These are phyloP conservation scores for Scleromitrula shiraiana DNA, from an alignment of 2,329 filamentous ascomycete genomes.

Conservation along the genomic window DNA sequence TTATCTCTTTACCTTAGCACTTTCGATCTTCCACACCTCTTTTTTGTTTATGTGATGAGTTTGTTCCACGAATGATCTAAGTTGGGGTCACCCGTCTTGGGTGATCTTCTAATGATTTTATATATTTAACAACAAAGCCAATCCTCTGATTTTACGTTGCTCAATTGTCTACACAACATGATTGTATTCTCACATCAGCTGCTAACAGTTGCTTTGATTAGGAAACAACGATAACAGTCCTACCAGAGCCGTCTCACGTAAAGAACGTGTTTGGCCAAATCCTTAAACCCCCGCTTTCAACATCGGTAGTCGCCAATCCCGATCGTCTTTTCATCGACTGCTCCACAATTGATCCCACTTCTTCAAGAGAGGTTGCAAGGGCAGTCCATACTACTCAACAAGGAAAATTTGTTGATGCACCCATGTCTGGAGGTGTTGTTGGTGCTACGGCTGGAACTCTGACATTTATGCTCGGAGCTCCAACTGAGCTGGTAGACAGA, in stretches of 20 bases:
- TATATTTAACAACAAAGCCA: constrained; percentile 25
- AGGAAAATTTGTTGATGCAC: constrained; percentile 83
- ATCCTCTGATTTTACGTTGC: constrained; percentile 24
- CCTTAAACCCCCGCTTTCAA: constrained; percentile 49
- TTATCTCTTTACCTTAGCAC: constrained; percentile 3
- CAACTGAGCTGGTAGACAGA: constrained; percentile 50
- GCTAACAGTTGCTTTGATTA: constrained; percentile 32
- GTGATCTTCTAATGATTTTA: constrained; percentile 25
- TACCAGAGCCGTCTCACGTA: constrained; percentile 85
- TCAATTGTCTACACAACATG: background rate
- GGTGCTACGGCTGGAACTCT: constrained; percentile 80
- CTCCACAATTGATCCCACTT: constrained; percentile 89
- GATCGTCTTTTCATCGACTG: constrained; percentile 86
- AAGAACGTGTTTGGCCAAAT: constrained; percentile 74
- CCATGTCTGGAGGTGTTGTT: constrained; percentile 94
- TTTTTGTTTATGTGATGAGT: constrained; percentile 24
- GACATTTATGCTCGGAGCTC: constrained; percentile 89
- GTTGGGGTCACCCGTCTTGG: constrained; percentile 26
- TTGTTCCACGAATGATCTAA: constrained; percentile 28
- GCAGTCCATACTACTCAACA: constrained; percentile 57
- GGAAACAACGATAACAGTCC: constrained; percentile 80
- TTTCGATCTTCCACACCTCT: background rate
- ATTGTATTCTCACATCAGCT: background rate
- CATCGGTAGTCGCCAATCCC: constrained; percentile 38
- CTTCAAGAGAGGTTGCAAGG: constrained; percentile 70